Base-by-base conservation (phyloP, 768 basidiomycete genomes). In the Russula brevipes region DNA sequence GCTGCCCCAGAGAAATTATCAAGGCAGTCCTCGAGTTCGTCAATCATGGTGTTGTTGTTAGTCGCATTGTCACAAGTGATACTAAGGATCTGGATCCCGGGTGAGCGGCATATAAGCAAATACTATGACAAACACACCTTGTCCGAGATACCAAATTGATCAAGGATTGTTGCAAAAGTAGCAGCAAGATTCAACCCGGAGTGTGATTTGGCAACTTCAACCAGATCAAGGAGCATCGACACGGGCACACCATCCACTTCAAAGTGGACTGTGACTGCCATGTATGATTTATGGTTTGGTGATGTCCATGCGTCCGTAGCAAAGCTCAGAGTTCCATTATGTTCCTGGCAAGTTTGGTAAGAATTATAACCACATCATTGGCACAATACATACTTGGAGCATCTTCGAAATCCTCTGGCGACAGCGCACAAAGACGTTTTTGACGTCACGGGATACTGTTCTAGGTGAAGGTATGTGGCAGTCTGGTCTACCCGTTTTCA, bases 31-130 rank as follows among this genome's bases (percentile, higher is more conserved):
- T n/a, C 44, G 2, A 81, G 72, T 30, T 67, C 49, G 0, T 63
- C 54, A 0, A 76, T 67, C 75, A 81, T 77, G 0, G 49, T 65
- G 60, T 76, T 70, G 54, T 80, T 80, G 2, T 56, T 56, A 0
- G 67, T 66, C 1, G 74, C 74, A 64, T 79, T 79, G 60, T 80
- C 73, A 38, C 70, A 73, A 2, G 73, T 77, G 4, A 78, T 55
- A 75, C 17, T 3, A 3, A 46, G n/a, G 9, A 46, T 46, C 45
- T 46, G 19, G 38, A 11, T 39, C 11, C 38, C 38, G 6, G 38
- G 38, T 39, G 11, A 39, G 38, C 2, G 38, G 17, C 19, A 10
- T 19, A 12, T 19, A 1, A n/a, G 14, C 14, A n/a, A 3, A 46
- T 46, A 19, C 14, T 10, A n/a, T n/a, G 17, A 46, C n/a, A 46